Conservation (phyloP, 1,284 basidiomycete species). For the Macrocystidia cucumis region DNA sequence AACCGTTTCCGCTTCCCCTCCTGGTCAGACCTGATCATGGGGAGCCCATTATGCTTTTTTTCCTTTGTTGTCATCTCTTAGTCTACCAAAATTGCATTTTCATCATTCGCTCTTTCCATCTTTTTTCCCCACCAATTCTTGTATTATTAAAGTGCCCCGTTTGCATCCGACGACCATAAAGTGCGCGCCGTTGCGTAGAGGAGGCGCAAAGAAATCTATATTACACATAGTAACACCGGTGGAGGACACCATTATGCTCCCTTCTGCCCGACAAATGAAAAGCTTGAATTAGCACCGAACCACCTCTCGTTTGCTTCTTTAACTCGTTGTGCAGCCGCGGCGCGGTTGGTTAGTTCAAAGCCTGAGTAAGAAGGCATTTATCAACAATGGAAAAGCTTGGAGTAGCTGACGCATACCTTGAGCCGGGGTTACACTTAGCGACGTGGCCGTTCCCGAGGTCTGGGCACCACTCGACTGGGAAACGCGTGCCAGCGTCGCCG, state of each 20-base stretch:
- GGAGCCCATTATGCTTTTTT: slow-evolving; percentile 9
- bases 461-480: slow-evolving; percentile 51
- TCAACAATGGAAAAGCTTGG: slow-evolving; percentile 8
- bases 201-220: slow-evolving; percentile 1
- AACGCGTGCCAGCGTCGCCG: slow-evolving; percentile 71
- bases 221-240: neutral
- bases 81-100: neutral
- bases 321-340: slow-evolving; percentile 70
- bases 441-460: slow-evolving; percentile 83
- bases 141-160: slow-evolving; percentile 9
- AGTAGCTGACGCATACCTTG: slow-evolving; percentile 56
- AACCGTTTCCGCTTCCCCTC: slow-evolving; percentile 59
- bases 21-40: slow-evolving; percentile 31
- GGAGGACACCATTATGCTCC: slow-evolving; percentile 24
- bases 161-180: neutral
- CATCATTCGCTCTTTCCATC: slow-evolving; percentile 2
- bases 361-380: slow-evolving; percentile 32
- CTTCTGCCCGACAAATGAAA: slow-evolving; percentile 73
- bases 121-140: slow-evolving; percentile 12
- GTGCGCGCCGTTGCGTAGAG: slow-evolving; percentile 1
- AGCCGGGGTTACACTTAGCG: slow-evolving; percentile 90
- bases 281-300: slow-evolving; percentile 84
- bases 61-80: slow-evolving; percentile 3
- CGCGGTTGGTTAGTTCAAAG: slow-evolving; percentile 85
- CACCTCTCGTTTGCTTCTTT: slow-evolving; percentile 91